A percentile compares a stretch with the other conserved stretches of the same genome.
phyloP scores from a whole-genome alignment of 2,329 filamentous ascomycete genomes.

The Colletotrichum sansevieriae region DNA sequence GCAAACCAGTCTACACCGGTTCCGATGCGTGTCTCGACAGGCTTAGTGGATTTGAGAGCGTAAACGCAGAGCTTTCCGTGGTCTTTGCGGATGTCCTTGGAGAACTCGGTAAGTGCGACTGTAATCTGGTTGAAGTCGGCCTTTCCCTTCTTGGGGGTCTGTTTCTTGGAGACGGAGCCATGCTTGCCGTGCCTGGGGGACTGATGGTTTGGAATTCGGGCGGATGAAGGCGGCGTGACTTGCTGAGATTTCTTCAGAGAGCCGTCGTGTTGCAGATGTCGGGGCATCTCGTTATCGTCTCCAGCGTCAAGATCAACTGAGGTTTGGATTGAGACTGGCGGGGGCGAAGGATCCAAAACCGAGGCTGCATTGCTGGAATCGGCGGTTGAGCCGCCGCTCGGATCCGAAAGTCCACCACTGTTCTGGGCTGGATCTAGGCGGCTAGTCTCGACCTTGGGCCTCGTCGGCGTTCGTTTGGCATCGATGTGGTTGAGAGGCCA shows the following conservation, averaged over 20 bases:
- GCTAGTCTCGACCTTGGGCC: conserved; percentile 24
- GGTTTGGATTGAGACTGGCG: conserved; percentile 36
- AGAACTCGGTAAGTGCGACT: conserved; percentile 45
- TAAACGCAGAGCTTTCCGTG: conserved; percentile 61
- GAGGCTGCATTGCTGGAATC: conserved; percentile 41
- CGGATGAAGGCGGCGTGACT: conserved; percentile 39
- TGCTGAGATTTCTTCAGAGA: conserved; percentile 27
- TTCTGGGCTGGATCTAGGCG: conserved; percentile 23
- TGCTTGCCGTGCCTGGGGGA: conserved; percentile 47
- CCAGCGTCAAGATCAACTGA: conserved; percentile 37
- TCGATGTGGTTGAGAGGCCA: conserved; percentile 7
- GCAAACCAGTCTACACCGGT: conserved; percentile 64
- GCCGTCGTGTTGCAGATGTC: conserved; percentile 21
- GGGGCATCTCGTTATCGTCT: conserved; percentile 36
- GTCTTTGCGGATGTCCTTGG: conserved; percentile 59
- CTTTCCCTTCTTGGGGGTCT: conserved; percentile 55
- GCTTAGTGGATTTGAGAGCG: conserved; percentile 59
- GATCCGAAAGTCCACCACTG: conserved; percentile 28
- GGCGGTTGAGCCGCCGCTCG: conserved; percentile 36
- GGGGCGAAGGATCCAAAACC: conserved; percentile 37
- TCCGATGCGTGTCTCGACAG: conserved; percentile 54
- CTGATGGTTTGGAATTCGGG: conserved; percentile 42
- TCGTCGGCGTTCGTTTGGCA: conserved; percentile 27
- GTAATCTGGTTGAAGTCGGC: conserved; percentile 53
- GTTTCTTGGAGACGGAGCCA: conserved; percentile 37